Percentiles rank a stretch among this genome's conserved stretches.
Evolutionary conservation across 2,329 filamentous ascomycete genomes (phyloP).

Genomic region (Xylaria sp.): DNA sequence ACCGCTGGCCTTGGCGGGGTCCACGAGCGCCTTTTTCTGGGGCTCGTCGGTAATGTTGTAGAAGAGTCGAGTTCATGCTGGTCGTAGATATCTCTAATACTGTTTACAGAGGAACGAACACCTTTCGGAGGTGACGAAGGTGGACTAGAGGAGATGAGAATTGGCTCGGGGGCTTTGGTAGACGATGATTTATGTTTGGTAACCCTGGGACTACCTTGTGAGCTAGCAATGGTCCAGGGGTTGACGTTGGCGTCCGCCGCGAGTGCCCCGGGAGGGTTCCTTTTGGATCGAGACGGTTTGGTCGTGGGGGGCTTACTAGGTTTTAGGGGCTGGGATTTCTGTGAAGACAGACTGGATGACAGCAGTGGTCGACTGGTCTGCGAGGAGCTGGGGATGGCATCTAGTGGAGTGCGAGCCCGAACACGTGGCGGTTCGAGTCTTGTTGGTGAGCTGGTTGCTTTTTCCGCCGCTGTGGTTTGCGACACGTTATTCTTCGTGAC

Average conservation of each 20-base stretch:
- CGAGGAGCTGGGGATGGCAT: slow-evolving; percentile 14
- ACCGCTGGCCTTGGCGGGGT: slow-evolving; percentile 23
- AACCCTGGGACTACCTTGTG: slow-evolving; percentile 50
- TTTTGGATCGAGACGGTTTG: slow-evolving; percentile 28
- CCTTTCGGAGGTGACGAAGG: slow-evolving; percentile 41
- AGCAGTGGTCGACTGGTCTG: slow-evolving; percentile 22
- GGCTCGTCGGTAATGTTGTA: slow-evolving; percentile 21
- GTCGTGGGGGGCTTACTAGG: slow-evolving; percentile 41
- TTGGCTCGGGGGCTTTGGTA: slow-evolving; percentile 43
- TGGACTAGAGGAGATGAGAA: slow-evolving; percentile 54
- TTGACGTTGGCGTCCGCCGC: slow-evolving; percentile 39
- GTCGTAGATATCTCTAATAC: background rate
- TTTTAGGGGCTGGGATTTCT: slow-evolving; percentile 29
- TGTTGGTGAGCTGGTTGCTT: background rate
- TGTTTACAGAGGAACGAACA: slow-evolving; percentile 33
- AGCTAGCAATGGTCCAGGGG: slow-evolving; percentile 50
- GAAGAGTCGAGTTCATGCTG: background rate
- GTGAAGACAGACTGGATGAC: slow-evolving; percentile 17
- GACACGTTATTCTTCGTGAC: slow-evolving; percentile 44
- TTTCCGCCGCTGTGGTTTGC: slow-evolving; percentile 11
- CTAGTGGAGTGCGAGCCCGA: slow-evolving; percentile 6
- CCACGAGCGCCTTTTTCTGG: slow-evolving; percentile 23
- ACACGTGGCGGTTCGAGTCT: slow-evolving; percentile 1
- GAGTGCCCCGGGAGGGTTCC: slow-evolving; percentile 32
- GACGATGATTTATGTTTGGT: slow-evolving; percentile 24